A percentile compares a stretch with the other conserved stretches of the same genome.
Conservation (phyloP, 306 rosid species). For the Prunus mira region DNA sequence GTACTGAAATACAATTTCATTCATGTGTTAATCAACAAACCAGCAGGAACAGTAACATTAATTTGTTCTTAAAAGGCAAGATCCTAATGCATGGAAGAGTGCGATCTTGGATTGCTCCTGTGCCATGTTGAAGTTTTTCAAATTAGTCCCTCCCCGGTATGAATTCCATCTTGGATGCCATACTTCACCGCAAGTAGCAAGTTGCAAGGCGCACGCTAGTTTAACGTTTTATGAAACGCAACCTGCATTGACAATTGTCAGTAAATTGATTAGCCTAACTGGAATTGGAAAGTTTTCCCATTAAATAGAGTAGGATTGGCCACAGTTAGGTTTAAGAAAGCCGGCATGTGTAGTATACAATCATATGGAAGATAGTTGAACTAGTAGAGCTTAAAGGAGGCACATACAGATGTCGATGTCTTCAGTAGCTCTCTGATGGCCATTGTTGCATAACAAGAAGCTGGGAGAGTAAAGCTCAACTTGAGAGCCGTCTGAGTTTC, state of each 20-base stretch:
- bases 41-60: background rate
- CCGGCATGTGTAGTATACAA: background rate
- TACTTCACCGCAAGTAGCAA: background rate
- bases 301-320: too few relatives aligned
- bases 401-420: constrained; percentile 90
- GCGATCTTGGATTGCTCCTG: background rate
- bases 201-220: constrained; percentile 31
- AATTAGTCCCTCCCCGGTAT: background rate
- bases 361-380: background rate
- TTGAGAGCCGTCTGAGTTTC: constrained; percentile 74
- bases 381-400: background rate
- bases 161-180: background rate
- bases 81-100: background rate
- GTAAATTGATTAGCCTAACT: background rate
- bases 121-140: background rate
- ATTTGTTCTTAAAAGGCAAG: background rate
- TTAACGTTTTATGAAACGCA: constrained; percentile 84
- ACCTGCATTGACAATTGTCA: constrained; percentile 49
- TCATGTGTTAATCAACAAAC: background rate
- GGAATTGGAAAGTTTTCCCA: too few relatives aligned
- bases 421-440: constrained; percentile 95
- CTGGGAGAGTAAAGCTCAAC: constrained; percentile 79
- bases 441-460: constrained; percentile 96
- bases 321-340: too few relatives aligned
- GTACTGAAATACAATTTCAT: background rate